phyloP scores from a whole-genome alignment of 495 filamentous ascomycete species.

The Lentithecium fluviatile region DNA sequence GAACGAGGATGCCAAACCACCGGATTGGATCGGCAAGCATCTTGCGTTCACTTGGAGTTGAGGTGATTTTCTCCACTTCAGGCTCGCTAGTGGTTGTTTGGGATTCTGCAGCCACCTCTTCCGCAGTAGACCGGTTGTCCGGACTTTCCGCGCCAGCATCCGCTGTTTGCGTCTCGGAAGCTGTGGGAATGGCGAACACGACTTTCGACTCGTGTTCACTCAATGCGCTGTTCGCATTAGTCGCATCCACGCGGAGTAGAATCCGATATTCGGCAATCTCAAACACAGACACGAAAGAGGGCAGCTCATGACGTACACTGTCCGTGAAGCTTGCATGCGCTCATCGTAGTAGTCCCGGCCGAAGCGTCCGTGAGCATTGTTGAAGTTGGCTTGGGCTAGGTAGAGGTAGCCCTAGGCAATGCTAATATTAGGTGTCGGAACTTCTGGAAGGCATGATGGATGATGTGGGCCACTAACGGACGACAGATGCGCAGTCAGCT shows the following conservation, averaged over 20 bases:
- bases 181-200: not conserved
- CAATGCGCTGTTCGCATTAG: not conserved
- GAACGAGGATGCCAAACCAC: constrained; percentile 51
- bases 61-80: not conserved
- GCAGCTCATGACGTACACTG: constrained; percentile 33
- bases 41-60: not conserved
- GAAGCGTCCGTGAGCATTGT: constrained; percentile 38
- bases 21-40: constrained; percentile 41
- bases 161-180: not conserved
- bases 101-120: not conserved
- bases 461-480: constrained; percentile 44
- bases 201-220: not conserved
- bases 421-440: not conserved
- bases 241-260: constrained; percentile 1
- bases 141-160: not conserved
- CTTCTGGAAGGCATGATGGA: not conserved
- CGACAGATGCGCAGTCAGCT: constrained; percentile 56
- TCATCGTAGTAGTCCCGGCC: constrained; percentile 50
- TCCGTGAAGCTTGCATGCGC: constrained; percentile 44
- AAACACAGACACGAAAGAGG: not conserved
- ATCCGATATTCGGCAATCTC: not conserved
- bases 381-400: constrained; percentile 51
- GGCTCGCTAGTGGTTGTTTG: not conserved
- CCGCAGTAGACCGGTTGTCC: not conserved
- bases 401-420: constrained; percentile 41